Base-by-base conservation (phyloP, 129 eudicot genomes). In the Flaveria ramosissima region DNA sequence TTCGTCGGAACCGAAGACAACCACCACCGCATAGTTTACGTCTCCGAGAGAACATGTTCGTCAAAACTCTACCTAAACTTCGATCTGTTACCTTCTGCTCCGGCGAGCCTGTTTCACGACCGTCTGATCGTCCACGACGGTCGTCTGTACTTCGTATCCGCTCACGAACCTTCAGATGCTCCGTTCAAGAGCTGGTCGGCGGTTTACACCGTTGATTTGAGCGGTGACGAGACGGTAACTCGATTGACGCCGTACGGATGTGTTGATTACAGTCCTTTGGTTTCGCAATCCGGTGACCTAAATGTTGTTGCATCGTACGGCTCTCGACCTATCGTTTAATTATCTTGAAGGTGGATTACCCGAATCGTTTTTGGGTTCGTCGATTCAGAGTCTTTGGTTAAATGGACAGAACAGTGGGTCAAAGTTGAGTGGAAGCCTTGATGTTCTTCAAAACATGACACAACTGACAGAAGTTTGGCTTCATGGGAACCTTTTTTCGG, bases 171-270 rank as follows among this genome's bases (percentile, higher is more conserved):
- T 15, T 36, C 88, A 4, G 90, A 76, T 0, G 41, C 73, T 43
- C 85, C 82, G 8, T 90, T 88, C 64, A 84, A 76, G 68, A 89
- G 98, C 86, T 92, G 92, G 92, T 86, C 90, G 0, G 94, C 94
- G 9, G 77, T 92, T 36, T 92, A 92, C 82, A 78, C 87, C 14
- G 26, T 85, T 43, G 4, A 48, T 0, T 36, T 86, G 5, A 10
- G 72, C 75, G 50, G 55, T 42, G 3, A 30, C 1, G 24, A 17
- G 7, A 3, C 14, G 7, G 41, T 17, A 6, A n/a, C 71, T 53
- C 87, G 98, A 17, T 24, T 92, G 48, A 92, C 94, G 4, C 94
- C 98, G 0, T 7, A 27, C 17, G 88, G 80, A 2, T 77, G 50
- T 68, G 96, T 72, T 26, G 98, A 92, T 79, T 92, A 76, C 76